Base-by-base conservation (phyloP, 257 asterid species). In the Penstemon davidsonii region DNA sequence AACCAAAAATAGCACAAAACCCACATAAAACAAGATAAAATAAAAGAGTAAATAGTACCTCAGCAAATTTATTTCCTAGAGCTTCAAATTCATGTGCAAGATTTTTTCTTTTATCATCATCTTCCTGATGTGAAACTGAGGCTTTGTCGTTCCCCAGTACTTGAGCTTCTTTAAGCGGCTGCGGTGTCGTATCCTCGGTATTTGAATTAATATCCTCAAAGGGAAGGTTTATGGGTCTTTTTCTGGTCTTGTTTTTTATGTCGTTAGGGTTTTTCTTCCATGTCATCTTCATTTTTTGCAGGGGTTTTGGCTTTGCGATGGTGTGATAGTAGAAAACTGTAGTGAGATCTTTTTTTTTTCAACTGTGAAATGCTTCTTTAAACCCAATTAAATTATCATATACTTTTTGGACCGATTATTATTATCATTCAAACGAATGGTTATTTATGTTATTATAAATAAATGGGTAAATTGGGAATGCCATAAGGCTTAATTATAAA, bases 31-130 rank as follows among this genome's bases (percentile, higher is more conserved):
- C 33, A 1, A 13, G 41, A 11, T 2, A 13, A 51, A 37, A 55
- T 25, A n/a, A 4, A 49, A 19, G 7, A 1, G 11, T 18, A n/a
- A 2, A n/a, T 61, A 69, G 19, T 79, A 90, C 97, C 96, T 88
- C 88, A 67, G 97, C 95, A 55, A 91, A 90, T 71, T 78, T 73
- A 73, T 88, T 91, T 45, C 97, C 97, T 61, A 70, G 85, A 64
- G 83, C 81, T 83, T 88, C 88, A 60, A 76, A 91, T 8, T 79
- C 78, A 6, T 55, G 78, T 10, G 89, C 84, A 50, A 82, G 82
- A 67, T 77, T 81, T 66, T 58, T 52, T 15, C 69, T 72, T 60
- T 75, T 51, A 19, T 72, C 86, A 37, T 77, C 81, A 37, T 77
- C 81, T 65, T 45, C 83, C 43, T 76, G 79, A 36, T 62, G 73